Evolutionary conservation across 495 filamentous ascomycete genomes (phyloP), one percentile per base, ranked within the genome.

Genomic region (Hypomontagnella monticulosa): DNA sequence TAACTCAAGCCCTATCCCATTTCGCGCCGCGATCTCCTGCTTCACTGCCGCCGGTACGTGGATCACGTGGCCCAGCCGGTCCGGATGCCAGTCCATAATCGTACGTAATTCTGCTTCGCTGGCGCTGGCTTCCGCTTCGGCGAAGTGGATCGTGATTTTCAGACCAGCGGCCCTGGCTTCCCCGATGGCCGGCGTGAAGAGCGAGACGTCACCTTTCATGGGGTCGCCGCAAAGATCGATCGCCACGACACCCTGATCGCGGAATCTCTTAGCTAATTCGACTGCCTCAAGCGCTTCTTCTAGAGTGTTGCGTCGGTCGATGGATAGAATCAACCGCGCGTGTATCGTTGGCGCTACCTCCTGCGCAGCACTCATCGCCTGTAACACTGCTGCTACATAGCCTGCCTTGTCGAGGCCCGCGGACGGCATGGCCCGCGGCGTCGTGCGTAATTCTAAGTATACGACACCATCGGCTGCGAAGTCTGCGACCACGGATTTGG

Each of bases 191-290:
- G 80, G 78, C 2, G 75, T 67, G 67, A 89, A 89, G 1, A 80
- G 69, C 0, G 79, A 74, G 44, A 92, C 79, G 30, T 88, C 82
- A 10, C 87, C 86, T 56, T 81, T 81, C 7, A 80, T 77, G 12
- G 92, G 91, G 68, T 96, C 86, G 4, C 92, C 91, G 75, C 91
- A 93, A 10, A 96, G 81, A 73, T 96, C 92, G 42, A 96, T 71
- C 32, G 89, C 92, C 0, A 95, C 90, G 42, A 95, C 85, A 34
- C 88, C 86, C 23, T 75, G 73, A 34, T 49, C 23, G 4, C 73
- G 75, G 75, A 88, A 87, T 42, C 76, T 71, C 30, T 84, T 72
- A 0, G 89, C 89, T 0, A 96, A 82, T 18, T 86, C 77, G 55
- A 94, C 80, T 43, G 86, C 82, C 36, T 87, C 79, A 36, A 74